A percentile compares a stretch with the other conserved stretches of the same genome.
phyloP scores from a whole-genome alignment of 257 asterid species.

The Galeopsis tetrahit region DNA sequence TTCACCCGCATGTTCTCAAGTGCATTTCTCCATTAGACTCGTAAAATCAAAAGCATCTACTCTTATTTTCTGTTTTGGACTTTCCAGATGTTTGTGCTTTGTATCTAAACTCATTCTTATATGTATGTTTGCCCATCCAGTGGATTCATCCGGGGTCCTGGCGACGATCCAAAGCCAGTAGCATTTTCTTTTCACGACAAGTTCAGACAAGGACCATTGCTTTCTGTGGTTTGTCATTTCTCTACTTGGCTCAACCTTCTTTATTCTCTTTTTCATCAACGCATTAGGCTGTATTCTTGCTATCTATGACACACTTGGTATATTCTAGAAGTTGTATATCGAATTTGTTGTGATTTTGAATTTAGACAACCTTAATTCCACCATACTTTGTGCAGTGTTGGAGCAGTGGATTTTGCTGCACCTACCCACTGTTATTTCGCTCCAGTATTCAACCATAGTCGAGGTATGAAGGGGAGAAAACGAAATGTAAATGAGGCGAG shows the following conservation, averaged over 20 bases:
- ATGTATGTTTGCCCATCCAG: conserved; percentile 45
- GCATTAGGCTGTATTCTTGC: neutral
- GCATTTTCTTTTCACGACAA: conserved; percentile 86
- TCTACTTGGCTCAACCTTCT: conserved; percentile 4
- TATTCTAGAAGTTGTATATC: conserved; percentile 3
- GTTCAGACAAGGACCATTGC: conserved; percentile 93
- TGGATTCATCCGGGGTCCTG: conserved; percentile 98
- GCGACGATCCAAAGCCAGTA: conserved; percentile 82
- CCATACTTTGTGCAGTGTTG: conserved; percentile 66
- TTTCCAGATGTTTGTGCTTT: conserved; percentile 17
- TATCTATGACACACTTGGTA: conserved; percentile 9
- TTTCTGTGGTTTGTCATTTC: conserved; percentile 82
- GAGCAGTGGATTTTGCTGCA: conserved; percentile 97
- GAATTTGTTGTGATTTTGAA: conserved; percentile 6
- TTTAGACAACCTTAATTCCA: conserved; percentile 1
- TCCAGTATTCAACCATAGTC: conserved; percentile 52
- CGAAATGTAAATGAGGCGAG: conserved; percentile 28
- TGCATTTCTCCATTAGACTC: conserved; percentile 1
- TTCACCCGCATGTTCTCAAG: neutral
- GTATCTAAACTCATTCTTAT: conserved; percentile 18
- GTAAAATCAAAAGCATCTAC: neutral
- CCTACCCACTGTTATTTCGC: conserved; percentile 90
- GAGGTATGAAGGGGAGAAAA: conserved; percentile 39
- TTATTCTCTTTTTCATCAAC: neutral
- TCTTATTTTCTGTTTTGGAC: conserved; percentile 2